These are phyloP conservation scores for Anaeromyces robustus DNA, from an alignment of 192 early-diverging fungal species.

Conservation along the genomic window DNA sequence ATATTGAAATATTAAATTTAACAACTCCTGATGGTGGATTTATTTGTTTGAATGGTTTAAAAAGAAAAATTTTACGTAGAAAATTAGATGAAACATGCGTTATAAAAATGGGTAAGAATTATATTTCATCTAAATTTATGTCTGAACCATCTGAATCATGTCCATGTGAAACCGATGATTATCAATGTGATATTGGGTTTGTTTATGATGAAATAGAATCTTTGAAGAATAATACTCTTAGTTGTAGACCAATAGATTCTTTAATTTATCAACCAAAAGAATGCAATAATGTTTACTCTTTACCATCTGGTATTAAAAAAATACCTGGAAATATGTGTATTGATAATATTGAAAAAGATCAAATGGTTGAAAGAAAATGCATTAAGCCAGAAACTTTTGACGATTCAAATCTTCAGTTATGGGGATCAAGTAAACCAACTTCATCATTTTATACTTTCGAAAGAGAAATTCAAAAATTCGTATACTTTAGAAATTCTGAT, in stretches of 20 bases:
- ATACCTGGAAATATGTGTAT: background rate
- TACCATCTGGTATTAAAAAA: background rate
- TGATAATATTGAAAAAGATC: background rate
- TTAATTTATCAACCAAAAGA: background rate
- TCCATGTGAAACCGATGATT: background rate
- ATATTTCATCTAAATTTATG: background rate
- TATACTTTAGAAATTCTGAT: background rate
- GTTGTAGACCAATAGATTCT: background rate
- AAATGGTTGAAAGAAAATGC: background rate
- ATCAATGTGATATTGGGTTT: background rate
- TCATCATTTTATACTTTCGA: background rate
- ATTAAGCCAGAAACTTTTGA: background rate
- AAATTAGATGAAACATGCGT: background rate
- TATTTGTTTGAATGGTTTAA: background rate
- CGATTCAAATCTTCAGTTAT: background rate
- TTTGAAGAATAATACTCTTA: background rate
- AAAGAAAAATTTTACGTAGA: background rate
- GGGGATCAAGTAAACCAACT: background rate
- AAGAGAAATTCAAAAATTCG: background rate
- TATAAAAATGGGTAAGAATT: background rate
- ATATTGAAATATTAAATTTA: background rate
- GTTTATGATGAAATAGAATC: background rate
- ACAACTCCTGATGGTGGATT: background rate
- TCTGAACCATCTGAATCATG: background rate
- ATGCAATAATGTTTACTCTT: background rate